Evolutionary conservation across 2,329 filamentous ascomycete genomes (phyloP).

Genomic region (Aspergillus fumigatus): DNA sequence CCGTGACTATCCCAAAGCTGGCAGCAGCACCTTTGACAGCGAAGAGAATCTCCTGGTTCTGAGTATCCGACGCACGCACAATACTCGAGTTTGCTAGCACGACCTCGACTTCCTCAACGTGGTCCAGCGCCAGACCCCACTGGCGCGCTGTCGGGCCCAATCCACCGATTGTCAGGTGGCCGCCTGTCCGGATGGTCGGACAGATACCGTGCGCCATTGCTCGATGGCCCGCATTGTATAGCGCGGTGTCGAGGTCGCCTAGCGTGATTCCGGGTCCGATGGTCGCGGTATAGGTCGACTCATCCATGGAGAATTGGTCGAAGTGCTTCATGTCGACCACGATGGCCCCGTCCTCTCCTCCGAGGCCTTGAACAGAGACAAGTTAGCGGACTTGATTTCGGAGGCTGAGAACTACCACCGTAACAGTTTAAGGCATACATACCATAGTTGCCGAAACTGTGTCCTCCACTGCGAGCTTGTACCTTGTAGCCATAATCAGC

Average conservation of each 20-base stretch:
- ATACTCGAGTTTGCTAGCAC: constrained; percentile 41
- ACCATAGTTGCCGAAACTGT: constrained; percentile 52
- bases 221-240: constrained; percentile 26
- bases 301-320: constrained; percentile 29
- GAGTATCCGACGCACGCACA: constrained; percentile 23
- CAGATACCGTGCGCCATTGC: constrained; percentile 39
- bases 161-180: constrained; percentile 39
- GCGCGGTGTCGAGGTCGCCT: constrained; percentile 28
- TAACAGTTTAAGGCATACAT: constrained; percentile 7
- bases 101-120: constrained; percentile 46
- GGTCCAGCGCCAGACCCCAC: constrained; percentile 51
- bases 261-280: constrained; percentile 33
- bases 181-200: constrained; percentile 36
- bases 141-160: constrained; percentile 41
- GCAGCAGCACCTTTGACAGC: constrained; percentile 35
- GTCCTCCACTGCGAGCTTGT: constrained; percentile 50
- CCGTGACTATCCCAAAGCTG: constrained; percentile 37
- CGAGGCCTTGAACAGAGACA: constrained; percentile 21
- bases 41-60: constrained; percentile 32
- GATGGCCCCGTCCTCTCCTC: constrained; percentile 28
- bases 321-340: constrained; percentile 31
- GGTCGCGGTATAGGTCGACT: constrained; percentile 27
- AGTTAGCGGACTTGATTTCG: not conserved
- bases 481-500: constrained; percentile 42
- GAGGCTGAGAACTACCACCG: not conserved